Base-by-base conservation (phyloP, 225 moss, liverwort and hornwort species). In the Straminergon stramineum region DNA sequence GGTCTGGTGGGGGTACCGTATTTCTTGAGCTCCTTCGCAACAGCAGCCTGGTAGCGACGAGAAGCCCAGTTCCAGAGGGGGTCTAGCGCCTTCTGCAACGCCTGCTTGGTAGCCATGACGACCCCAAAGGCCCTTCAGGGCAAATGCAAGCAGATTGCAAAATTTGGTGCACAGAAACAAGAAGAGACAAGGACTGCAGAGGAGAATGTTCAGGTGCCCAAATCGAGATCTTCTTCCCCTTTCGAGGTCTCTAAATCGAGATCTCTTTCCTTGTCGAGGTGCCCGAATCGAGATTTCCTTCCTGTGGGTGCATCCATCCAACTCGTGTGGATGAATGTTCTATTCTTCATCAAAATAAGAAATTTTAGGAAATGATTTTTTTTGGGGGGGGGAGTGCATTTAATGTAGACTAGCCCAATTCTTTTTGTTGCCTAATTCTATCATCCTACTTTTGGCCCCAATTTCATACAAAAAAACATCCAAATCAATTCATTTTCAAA, bases 51-150 rank as follows among this genome's bases (percentile, higher is more conserved):
- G 90, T 99, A 99, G 13, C 95, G 96, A 45, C 96, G 95, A 78
- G 95, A 95, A 15, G 97, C 98, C 98, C 97, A 99, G n/a, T 96
- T 96, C 96, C 98, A 99, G 10, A 96, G 26, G 6, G 98, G 97
- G 60, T 97, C 95, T 80, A 94, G 89, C 22, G 96, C 89, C 90
- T 93, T 96, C 90, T 92, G 90, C 84, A 94, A 86, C 7, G 81
- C 89, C 76, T 92, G 90, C 93, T 89, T 93, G 64, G 90, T 60
- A 45, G 91, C 84, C 90, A 93, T 90, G 66, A 86, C 82, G 81
- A 81, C 34, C 21, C 15, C 57, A 65, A 45, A 68, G 51, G 6
- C 11, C 53, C 80, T 48, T 23, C 35, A 9, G 48, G 48, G 9
- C 75, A 31, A 69, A 13, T 52, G 85, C 28, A 37, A 37, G 30